Conservation (phyloP, 139 green algal species). For the Haematococcus sp. region DNA sequence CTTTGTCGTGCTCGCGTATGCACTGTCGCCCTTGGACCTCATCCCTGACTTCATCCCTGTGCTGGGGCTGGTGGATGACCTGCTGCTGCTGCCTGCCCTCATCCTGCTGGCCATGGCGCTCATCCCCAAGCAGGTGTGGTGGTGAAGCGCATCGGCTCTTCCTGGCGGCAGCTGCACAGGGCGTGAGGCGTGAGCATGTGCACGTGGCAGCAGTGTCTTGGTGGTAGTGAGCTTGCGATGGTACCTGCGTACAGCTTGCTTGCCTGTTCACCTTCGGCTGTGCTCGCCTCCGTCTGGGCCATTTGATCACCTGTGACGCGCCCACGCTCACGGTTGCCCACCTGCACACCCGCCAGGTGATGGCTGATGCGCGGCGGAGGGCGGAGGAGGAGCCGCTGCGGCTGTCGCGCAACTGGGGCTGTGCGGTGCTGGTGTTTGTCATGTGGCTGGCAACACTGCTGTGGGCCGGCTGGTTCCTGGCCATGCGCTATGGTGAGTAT, state of each 20-base stretch:
- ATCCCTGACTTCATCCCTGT: slow-evolving; percentile 64
- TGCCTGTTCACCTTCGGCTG: too few relatives aligned
- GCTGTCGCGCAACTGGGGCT: slow-evolving; percentile 28
- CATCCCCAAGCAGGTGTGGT: slow-evolving; percentile 25
- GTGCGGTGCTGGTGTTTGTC: slow-evolving; percentile 18
- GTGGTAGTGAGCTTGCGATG: neutral
- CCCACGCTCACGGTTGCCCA: too few relatives aligned
- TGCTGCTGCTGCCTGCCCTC: slow-evolving; percentile 50
- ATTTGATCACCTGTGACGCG: too few relatives aligned
- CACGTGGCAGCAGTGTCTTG: too few relatives aligned
- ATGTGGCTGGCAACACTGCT: slow-evolving; percentile 18
- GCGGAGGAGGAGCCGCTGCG: slow-evolving; percentile 24
- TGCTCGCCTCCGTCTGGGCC: too few relatives aligned
- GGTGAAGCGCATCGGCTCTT: neutral
- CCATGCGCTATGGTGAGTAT: slow-evolving; percentile 10
- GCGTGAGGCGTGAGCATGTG: too few relatives aligned
- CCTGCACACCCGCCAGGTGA: slow-evolving; percentile 7
- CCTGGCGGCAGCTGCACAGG: too few relatives aligned
- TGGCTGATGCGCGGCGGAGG: slow-evolving; percentile 15
- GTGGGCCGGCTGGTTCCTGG: slow-evolving; percentile 11
- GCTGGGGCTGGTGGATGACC: slow-evolving; percentile 44
- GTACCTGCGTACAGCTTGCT: neutral
- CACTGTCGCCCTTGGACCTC: slow-evolving; percentile 47
- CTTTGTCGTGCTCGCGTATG: slow-evolving; percentile 4
- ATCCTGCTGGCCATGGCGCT: slow-evolving; percentile 33